phyloP scores from a whole-genome alignment of 495 filamentous ascomycete genomes.

The Penicillium soppii region DNA sequence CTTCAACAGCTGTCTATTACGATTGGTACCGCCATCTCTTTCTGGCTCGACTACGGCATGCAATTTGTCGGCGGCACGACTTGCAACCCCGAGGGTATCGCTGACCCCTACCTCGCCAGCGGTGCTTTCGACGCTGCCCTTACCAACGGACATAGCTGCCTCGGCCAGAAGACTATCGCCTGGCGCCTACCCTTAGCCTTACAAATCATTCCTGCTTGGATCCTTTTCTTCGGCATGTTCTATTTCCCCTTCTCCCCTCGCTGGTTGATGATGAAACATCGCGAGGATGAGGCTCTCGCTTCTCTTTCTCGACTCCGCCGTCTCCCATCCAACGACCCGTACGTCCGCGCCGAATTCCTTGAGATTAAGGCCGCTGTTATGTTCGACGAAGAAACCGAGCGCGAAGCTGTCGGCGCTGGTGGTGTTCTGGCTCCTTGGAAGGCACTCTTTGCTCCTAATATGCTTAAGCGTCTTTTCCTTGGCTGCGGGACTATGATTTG shows the following conservation, averaged over 20 bases:
- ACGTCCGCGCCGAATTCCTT: constrained; percentile 37
- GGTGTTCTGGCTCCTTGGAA: background rate
- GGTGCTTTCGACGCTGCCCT: background rate
- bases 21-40: constrained; percentile 33
- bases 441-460: background rate
- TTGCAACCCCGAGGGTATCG: background rate
- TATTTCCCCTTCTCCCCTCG: constrained; percentile 30
- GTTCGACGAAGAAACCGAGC: constrained; percentile 3
- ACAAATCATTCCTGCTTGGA: constrained; percentile 42
- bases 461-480: background rate
- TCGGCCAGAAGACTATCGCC: constrained; percentile 27
- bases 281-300: constrained; percentile 36
- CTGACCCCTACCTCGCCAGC: background rate
- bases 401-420: background rate
- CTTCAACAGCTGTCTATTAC: constrained; percentile 28
- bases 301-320: constrained; percentile 39
- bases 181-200: constrained; percentile 51
- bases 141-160: background rate
- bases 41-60: constrained; percentile 27
- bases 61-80: constrained; percentile 38
- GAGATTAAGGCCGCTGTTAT: constrained; percentile 40
- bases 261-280: constrained; percentile 42
- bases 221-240: constrained; percentile 40
- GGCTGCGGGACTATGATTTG: constrained; percentile 1
- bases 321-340: constrained; percentile 37